These are phyloP conservation scores for Aspergillus sp. DNA, from an alignment of 2,329 filamentous ascomycete species.

Conservation along the genomic window DNA sequence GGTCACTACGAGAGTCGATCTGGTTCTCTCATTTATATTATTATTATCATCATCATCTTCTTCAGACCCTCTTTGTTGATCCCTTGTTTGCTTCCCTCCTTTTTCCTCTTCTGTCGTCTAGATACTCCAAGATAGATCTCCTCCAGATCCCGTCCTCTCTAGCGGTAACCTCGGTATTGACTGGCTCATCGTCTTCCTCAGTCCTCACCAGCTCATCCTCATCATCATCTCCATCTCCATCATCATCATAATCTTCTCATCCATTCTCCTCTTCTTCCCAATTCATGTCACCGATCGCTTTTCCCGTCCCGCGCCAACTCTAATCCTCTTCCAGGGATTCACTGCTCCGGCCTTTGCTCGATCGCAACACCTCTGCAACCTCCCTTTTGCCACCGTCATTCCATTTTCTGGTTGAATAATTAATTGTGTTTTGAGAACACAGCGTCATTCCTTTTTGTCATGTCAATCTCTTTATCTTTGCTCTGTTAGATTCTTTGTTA, in stretches of 20 bases:
- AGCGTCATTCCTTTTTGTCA: conserved; percentile 11
- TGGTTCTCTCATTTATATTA: background rate
- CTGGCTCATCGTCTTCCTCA: too few relatives aligned
- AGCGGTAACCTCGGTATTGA: background rate
- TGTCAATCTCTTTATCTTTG: background rate
- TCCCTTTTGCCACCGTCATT: too few relatives aligned
- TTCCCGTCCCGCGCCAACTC: background rate
- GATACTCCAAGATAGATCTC: background rate
- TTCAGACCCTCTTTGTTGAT: background rate
- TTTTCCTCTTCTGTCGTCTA: too few relatives aligned
- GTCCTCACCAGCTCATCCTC: too few relatives aligned
- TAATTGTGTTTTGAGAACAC: too few relatives aligned
- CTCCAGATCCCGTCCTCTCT: background rate
- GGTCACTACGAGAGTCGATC: background rate
- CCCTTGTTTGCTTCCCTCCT: too few relatives aligned
- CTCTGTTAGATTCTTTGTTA: background rate
- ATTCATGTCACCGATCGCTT: background rate
- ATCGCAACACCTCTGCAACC: too few relatives aligned
- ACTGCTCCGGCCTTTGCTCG: background rate
- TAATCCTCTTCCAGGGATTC: conserved; percentile 13
- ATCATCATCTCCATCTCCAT: too few relatives aligned
- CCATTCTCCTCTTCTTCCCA: background rate
- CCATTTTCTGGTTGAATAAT: too few relatives aligned
- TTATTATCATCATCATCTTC: background rate
- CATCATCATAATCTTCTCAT: background rate